Conservation (phyloP, 2,329 filamentous ascomycete species). For the Fusarium chlamydosporum region DNA sequence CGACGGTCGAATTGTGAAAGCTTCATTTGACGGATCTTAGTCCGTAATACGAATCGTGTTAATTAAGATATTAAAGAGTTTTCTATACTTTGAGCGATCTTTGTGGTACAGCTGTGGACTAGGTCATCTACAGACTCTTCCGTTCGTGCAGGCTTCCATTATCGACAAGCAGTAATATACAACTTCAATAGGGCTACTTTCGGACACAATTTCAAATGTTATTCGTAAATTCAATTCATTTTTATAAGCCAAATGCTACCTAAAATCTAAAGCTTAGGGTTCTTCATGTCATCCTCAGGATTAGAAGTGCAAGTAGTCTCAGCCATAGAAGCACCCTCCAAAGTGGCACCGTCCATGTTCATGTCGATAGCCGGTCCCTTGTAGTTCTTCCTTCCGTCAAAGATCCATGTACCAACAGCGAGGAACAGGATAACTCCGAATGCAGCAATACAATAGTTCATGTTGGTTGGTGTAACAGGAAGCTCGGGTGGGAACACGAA, state of each 20-base stretch:
- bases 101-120: no score
- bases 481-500: constrained; percentile 80
- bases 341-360: constrained; percentile 27
- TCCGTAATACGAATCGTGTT: no score
- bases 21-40: no score
- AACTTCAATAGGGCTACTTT: no score
- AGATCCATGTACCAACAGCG: constrained; percentile 60
- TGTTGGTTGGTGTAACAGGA: constrained; percentile 75
- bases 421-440: constrained; percentile 65
- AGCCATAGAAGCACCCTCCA: constrained; percentile 40
- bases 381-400: constrained; percentile 66
- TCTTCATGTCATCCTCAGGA: constrained; percentile 36
- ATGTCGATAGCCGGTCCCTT: constrained; percentile 54
- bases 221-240: not conserved
- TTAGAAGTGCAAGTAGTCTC: constrained; percentile 41
- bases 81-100: no score
- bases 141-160: no score
- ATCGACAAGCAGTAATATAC: no score
- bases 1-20: no score
- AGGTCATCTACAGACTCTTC: no score
- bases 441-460: constrained; percentile 71
- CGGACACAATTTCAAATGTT: not conserved
- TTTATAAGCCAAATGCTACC: not conserved
- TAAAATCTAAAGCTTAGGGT: not conserved
- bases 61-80: no score